These are phyloP conservation scores for Coffea eugenioides DNA, from an alignment of 257 asterid genomes.

Conservation along the genomic window DNA sequence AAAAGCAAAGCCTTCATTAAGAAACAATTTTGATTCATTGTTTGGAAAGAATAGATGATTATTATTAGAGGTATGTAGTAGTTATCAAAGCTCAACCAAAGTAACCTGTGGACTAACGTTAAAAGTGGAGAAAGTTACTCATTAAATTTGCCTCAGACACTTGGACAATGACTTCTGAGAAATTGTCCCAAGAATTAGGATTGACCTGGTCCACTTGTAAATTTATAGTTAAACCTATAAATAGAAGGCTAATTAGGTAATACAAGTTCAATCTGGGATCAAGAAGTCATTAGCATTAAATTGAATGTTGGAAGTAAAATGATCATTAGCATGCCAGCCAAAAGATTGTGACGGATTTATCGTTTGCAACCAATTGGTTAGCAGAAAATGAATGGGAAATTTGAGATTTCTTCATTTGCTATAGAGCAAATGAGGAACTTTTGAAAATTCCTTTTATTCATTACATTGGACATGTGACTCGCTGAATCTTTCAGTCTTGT, in stretches of 20 bases:
- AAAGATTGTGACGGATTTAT: not conserved
- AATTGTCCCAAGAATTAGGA: not conserved
- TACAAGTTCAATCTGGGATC: not conserved
- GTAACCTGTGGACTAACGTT: conserved; percentile 29
- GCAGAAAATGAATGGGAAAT: not conserved
- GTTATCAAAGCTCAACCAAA: conserved; percentile 15
- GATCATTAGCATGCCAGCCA: not conserved
- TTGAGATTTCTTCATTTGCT: not conserved
- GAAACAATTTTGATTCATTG: conserved; percentile 15
- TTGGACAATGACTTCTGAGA: conserved; percentile 2
- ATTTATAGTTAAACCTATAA: not conserved
- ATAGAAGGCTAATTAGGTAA: not conserved
- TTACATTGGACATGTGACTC: not conserved
- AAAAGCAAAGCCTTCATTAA: conserved; percentile 28
- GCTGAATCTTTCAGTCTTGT: not conserved
- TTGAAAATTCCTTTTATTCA: not conserved
- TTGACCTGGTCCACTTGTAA: conserved; percentile 2
- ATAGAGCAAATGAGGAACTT: not conserved
- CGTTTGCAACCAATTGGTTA: not conserved
- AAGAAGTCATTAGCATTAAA: not conserved
- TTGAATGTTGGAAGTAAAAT: no score
- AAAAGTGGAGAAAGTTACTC: conserved; percentile 29
- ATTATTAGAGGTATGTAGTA: conserved; percentile 29
- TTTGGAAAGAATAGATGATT: conserved; percentile 10
- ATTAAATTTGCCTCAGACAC: conserved; percentile 16